Evolutionary conservation across 768 basidiomycete genomes (phyloP), one percentile per base, ranked within the genome.

Genomic region (Pisolithus tinctorius): DNA sequence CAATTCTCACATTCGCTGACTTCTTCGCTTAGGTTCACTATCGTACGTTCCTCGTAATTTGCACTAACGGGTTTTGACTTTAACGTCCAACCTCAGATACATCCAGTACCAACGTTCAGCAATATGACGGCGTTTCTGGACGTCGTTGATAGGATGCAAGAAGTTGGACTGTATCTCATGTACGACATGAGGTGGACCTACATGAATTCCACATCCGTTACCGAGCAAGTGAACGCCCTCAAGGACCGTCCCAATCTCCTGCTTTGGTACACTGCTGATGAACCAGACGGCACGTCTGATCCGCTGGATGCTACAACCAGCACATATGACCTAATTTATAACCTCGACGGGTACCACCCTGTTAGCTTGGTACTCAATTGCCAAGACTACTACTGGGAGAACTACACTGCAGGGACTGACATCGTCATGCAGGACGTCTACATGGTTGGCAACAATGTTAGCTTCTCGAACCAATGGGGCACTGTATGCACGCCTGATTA

Each of bases 131-230:
- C 73, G 0, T 67, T 88, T 0, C 74, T 80, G 34, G 52, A 72
- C 45, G 80, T 87, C 26, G 60, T 89, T 6, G 82, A 88, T 59
- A 70, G 75, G 40, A 87, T 89, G 83, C 80, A 88, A 63, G 76
- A 83, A 53, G 79, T 82, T 0, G 79, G 78, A 0, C n/a, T 67
- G 9, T 91, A 84, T 60, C 73, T 90, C 49, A 88, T 90, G 81
- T 92, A 91, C 56, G 86, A 90, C 62, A 89, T 91, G 87, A 76
- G 87, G 45, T 71, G 47, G 77, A 78, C 78, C 4, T 90, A 88
- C 69, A 79, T 74, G 75, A 82, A 90, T 63, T 56, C 68, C 7
- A 75, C 79, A 6, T 73, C 77, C 1, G 82, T 90, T 26, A 79
- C 74, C 1, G 76, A 79, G 50, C 79, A 92, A 68, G 87, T 91